Evolutionary conservation across 2,329 filamentous ascomycete species (phyloP).

Genomic region (Botrytis aclada): DNA sequence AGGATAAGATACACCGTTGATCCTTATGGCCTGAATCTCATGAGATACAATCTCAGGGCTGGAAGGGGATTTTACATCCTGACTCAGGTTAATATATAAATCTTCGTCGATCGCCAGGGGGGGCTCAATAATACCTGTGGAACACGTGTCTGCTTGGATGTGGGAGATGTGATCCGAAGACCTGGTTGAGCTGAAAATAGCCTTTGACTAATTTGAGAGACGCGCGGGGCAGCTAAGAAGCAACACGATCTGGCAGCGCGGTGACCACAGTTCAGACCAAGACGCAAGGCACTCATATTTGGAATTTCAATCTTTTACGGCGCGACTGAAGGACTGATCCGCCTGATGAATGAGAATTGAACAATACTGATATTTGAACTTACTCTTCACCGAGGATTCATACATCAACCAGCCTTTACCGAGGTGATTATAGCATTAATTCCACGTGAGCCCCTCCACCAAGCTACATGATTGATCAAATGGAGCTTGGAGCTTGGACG

Average conservation of each 20-base stretch:
- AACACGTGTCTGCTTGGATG: neutral
- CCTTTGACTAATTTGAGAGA: neutral
- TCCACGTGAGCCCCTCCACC: neutral
- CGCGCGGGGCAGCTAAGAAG: neutral
- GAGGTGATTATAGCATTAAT: neutral
- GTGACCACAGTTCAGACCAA: slow-evolving; percentile 5
- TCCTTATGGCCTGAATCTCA: neutral
- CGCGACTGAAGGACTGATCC: too few relatives aligned
- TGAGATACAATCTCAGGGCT: neutral
- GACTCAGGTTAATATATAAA: neutral
- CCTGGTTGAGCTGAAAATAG: neutral
- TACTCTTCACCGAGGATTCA: neutral
- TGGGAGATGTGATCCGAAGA: neutral
- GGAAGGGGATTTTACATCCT: neutral
- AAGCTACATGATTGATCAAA: neutral
- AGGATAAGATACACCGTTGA: slow-evolving; percentile 1
- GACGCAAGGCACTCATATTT: slow-evolving; percentile 1
- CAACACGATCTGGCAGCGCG: neutral
- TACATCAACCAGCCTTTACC: neutral
- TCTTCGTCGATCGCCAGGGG: neutral
- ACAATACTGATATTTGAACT: neutral
- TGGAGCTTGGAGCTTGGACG: neutral
- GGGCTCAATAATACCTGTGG: neutral
- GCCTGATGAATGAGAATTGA: neutral
- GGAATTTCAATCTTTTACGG: neutral